Conservation (phyloP, 2,329 filamentous ascomycete species). For the Aspergillus chevalieri region DNA sequence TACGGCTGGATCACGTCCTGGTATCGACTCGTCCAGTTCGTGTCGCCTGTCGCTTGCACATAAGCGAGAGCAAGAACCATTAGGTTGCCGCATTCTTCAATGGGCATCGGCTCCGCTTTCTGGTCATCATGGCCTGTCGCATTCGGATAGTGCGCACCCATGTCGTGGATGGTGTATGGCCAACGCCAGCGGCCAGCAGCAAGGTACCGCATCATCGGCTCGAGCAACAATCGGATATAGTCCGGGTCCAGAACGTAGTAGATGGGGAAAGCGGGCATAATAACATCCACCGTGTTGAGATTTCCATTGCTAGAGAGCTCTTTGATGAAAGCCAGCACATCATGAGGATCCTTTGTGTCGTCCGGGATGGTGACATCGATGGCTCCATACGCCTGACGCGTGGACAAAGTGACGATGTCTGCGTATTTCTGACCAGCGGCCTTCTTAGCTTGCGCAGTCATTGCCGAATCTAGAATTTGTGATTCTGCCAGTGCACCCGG, state of each 20-base stretch:
- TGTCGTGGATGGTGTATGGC: constrained; percentile 36
- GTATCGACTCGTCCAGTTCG: constrained; percentile 31
- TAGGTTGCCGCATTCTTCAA: constrained; percentile 38
- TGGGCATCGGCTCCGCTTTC: constrained; percentile 37
- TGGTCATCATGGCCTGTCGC: constrained; percentile 36
- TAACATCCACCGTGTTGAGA: constrained; percentile 40
- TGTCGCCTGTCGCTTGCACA: constrained; percentile 33
- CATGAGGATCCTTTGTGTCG: constrained; percentile 24
- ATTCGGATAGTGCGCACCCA: constrained; percentile 38
- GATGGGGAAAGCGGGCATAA: constrained; percentile 39
- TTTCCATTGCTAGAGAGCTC: constrained; percentile 42
- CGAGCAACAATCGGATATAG: constrained; percentile 39
- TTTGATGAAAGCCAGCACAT: constrained; percentile 36
- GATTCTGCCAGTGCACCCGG: constrained; percentile 31
- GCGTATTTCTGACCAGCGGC: constrained; percentile 35
- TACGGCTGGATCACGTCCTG: constrained; percentile 29
- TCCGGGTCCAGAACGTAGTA: constrained; percentile 39
- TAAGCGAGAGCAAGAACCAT: constrained; percentile 36
- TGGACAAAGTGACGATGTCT: constrained; percentile 37
- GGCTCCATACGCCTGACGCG: constrained; percentile 37
- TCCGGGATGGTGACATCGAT: constrained; percentile 37
- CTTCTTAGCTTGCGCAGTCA: constrained; percentile 22
- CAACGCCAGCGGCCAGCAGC: constrained; percentile 34
- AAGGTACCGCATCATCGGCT: constrained; percentile 41
- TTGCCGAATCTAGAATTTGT: constrained; percentile 23